Conservation (phyloP, 2,329 filamentous ascomycete genomes). For the Pestalotiopsis sp. region DNA sequence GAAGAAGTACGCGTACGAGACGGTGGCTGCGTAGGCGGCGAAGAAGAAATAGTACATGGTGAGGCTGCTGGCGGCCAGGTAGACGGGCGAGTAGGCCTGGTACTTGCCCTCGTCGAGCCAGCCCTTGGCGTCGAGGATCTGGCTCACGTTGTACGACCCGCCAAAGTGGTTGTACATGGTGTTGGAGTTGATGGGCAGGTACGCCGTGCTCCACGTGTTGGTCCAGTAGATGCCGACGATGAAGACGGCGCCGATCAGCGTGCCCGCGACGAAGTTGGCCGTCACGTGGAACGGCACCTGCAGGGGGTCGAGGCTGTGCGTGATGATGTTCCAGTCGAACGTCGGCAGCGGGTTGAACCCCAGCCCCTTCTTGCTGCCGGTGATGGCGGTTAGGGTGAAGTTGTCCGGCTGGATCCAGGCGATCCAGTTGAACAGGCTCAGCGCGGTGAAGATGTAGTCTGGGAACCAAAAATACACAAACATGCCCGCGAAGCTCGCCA, state of each 20-base stretch:
- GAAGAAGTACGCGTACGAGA: conserved; percentile 8
- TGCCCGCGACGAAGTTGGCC: conserved; percentile 49
- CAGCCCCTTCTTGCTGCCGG: conserved; percentile 30
- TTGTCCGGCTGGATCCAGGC: conserved; percentile 47
- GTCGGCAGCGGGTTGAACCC: conserved; percentile 15
- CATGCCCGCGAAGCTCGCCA: conserved; percentile 42
- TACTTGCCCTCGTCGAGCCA: conserved; percentile 23
- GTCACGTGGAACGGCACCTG: conserved; percentile 59
- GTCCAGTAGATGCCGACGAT: conserved; percentile 20
- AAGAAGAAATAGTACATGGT: conserved; percentile 6
- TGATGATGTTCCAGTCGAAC: conserved; percentile 23
- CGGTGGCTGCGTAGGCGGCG: background rate
- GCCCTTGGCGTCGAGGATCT: conserved; percentile 3
- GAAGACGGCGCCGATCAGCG: conserved; percentile 16
- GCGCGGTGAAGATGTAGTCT: conserved; percentile 43
- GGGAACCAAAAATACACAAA: conserved; percentile 54
- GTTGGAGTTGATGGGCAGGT: conserved; percentile 34
- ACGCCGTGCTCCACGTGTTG: conserved; percentile 15
- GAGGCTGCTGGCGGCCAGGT: background rate
- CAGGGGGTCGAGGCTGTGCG: conserved; percentile 51
- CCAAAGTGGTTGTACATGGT: background rate
- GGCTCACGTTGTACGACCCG: background rate
- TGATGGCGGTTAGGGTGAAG: conserved; percentile 5
- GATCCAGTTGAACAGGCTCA: conserved; percentile 51
- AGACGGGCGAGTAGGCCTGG: conserved; percentile 3